Evolutionary conservation across 2,329 filamentous ascomycete genomes (phyloP).

Genomic region (Aaosphaeria pasadenensis): DNA sequence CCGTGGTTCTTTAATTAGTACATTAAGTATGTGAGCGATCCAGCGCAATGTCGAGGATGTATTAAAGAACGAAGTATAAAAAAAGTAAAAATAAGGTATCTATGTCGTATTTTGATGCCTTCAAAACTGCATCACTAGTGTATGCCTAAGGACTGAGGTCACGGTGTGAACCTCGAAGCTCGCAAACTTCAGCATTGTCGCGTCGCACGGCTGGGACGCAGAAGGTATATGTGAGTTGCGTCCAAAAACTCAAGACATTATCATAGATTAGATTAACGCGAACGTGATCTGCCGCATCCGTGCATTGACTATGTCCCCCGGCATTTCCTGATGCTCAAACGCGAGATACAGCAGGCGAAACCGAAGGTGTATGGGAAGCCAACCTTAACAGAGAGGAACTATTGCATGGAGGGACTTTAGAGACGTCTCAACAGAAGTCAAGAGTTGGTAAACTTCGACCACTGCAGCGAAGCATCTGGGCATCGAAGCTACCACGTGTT

Average conservation of each 20-base stretch:
- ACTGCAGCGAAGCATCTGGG: too few relatives aligned
- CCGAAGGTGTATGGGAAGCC: slow-evolving; percentile 2
- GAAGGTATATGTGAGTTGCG: not conserved
- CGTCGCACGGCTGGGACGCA: not conserved
- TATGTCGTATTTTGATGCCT: too few relatives aligned
- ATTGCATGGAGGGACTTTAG: too few relatives aligned
- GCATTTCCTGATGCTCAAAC: slow-evolving; percentile 1
- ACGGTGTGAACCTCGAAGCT: not conserved
- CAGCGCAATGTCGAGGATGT: slow-evolving; percentile 6
- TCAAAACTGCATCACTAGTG: too few relatives aligned
- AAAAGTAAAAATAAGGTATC: slow-evolving; percentile 1
- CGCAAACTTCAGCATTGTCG: not conserved
- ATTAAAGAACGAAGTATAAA: not conserved
- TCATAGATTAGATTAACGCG: slow-evolving; percentile 3
- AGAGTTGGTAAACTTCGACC: too few relatives aligned
- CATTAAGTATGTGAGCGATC: slow-evolving; percentile 10
- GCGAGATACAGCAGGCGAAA: slow-evolving; percentile 6
- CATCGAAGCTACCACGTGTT: too few relatives aligned
- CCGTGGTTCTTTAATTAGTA: slow-evolving; percentile 3
- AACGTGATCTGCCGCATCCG: slow-evolving; percentile 15
- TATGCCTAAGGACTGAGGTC: not conserved
- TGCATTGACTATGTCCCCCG: slow-evolving; percentile 15
- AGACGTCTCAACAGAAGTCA: too few relatives aligned
- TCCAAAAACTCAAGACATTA: not conserved
- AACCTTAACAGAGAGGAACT: too few relatives aligned